Evolutionary conservation across 306 rosid species (phyloP).

Genomic region (Vigna unguiculata): DNA sequence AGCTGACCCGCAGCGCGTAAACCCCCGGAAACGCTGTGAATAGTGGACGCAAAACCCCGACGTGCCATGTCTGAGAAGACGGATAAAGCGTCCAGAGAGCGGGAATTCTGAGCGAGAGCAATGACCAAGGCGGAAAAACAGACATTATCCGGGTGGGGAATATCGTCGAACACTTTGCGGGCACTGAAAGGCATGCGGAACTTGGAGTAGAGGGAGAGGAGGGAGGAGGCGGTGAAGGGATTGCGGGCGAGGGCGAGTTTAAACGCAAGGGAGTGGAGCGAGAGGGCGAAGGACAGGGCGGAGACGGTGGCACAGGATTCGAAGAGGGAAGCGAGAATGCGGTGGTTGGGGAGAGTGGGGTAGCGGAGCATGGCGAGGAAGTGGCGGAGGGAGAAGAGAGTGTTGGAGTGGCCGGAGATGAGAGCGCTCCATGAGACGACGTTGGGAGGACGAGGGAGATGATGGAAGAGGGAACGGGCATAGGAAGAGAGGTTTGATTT

Average conservation of each 20-base stretch:
- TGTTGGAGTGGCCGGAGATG: constrained; percentile 67
- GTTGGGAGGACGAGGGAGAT: constrained; percentile 73
- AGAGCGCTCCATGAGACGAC: constrained; percentile 85
- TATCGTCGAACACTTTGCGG: constrained; percentile 73
- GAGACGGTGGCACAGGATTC: constrained; percentile 69
- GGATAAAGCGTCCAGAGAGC: constrained; percentile 52
- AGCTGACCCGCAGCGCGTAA: constrained; percentile 74
- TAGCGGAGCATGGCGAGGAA: constrained; percentile 86
- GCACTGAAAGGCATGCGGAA: constrained; percentile 57
- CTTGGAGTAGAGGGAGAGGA: constrained; percentile 68
- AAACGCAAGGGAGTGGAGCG: constrained; percentile 71
- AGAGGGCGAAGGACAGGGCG: constrained; percentile 59
- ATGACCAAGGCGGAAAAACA: constrained; percentile 75
- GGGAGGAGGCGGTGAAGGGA: constrained; percentile 73
- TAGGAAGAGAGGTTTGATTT: constrained; percentile 54
- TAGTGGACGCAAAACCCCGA: constrained; percentile 56
- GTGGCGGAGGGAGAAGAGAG: constrained; percentile 60
- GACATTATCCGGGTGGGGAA: constrained; percentile 61
- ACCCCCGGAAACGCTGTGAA: constrained; percentile 69
- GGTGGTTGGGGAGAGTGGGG: constrained; percentile 75
- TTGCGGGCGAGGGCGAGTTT: constrained; percentile 60
- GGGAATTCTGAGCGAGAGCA: constrained; percentile 76
- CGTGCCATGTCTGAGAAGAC: constrained; percentile 62
- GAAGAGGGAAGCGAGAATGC: constrained; percentile 77
- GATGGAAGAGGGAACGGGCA: constrained; percentile 62